A percentile compares a stretch with the other conserved stretches of the same genome.
These are phyloP conservation scores for Rhododendron henanense DNA, from an alignment of 148 eudicot species.

Conservation along the genomic window DNA sequence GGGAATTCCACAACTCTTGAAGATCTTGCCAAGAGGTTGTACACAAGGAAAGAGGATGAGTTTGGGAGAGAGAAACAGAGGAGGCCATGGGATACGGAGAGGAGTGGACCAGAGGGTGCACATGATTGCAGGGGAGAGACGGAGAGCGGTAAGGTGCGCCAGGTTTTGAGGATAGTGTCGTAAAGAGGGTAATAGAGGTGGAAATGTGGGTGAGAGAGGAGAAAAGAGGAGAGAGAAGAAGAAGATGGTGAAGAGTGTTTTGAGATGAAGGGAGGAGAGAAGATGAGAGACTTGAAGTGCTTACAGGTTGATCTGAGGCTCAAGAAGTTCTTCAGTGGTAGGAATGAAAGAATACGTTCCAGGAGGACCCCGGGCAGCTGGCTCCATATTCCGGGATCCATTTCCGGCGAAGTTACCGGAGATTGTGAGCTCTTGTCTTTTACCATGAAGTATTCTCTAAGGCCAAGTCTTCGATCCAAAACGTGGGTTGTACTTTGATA, in stretches of 20 bases:
- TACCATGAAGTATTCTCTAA: background rate
- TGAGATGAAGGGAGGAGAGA: slow-evolving; percentile 45
- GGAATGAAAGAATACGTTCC: slow-evolving; percentile 49
- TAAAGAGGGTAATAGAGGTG: slow-evolving; percentile 35
- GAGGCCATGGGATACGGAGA: slow-evolving; percentile 46
- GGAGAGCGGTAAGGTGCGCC: slow-evolving; percentile 37
- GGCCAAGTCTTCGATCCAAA: background rate
- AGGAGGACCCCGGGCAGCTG: slow-evolving; percentile 57
- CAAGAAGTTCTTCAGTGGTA: slow-evolving; percentile 49
- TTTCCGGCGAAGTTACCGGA: slow-evolving; percentile 20
- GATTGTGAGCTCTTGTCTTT: background rate
- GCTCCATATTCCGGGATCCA: slow-evolving; percentile 66
- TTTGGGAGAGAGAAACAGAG: slow-evolving; percentile 51
- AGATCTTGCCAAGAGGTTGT: slow-evolving; percentile 37
- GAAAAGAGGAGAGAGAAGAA: slow-evolving; percentile 36
- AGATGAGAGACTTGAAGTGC: slow-evolving; percentile 48
- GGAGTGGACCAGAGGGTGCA: slow-evolving; percentile 26
- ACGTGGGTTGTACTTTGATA: background rate
- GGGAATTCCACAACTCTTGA: slow-evolving; percentile 42
- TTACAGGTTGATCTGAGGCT: slow-evolving; percentile 57
- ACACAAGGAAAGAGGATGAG: slow-evolving; percentile 43
- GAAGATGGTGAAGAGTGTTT: slow-evolving; percentile 30
- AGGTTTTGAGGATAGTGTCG: slow-evolving; percentile 33
- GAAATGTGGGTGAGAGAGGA: slow-evolving; percentile 61
- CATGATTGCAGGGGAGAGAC: slow-evolving; percentile 17